Base-by-base conservation (phyloP, 257 asterid genomes). In the Solanum habrochaites region DNA sequence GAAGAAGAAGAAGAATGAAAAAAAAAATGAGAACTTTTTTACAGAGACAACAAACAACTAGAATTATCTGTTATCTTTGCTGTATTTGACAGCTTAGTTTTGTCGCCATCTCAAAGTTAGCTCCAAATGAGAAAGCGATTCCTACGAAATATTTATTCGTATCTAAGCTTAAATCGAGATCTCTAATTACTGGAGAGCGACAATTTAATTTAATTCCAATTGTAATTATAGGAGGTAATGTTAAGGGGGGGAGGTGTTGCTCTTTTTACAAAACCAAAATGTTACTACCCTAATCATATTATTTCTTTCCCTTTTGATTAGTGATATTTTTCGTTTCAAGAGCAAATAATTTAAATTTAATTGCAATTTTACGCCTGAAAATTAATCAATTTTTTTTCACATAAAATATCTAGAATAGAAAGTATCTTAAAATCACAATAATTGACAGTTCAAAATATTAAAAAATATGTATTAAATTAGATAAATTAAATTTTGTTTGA, bases 281-380 rank as follows among this genome's bases (percentile, higher is more conserved):
- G 31, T 62, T 23, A 62, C 2, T 23, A 62, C 2, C 14, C 1
- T n/a, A 7, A 2, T n/a, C 3, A 4, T 62, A 62, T 62, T 56
- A 52, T 3, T 18, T 0, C 0, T 52, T 52, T 52, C 0, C 0
- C 2, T 52, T 0, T 6, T 4, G 7, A 52, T 16, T 52, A 16
- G 10, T 6, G 8, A 16, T 0, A 16, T 6, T 2, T 49, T 49
- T 0, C 2, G 0, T 52, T 52, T 52, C 0, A 0, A 52, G 4
- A 52, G 2, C 10, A 52, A 52, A 6, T 9, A 52, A 1, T 52
- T 16, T 52, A 52, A 52, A 0, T 47, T 47, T 14, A 2, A 47
- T 0, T 7, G 58, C 5, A 0, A 47, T 4, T 47, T 47, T 47
- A 47, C 8, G 20, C 58, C 5, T 14, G 1, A 14, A 5, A 47